Conservation (phyloP, 1,139 yeast species). For the Arxiozyma bovina region DNA sequence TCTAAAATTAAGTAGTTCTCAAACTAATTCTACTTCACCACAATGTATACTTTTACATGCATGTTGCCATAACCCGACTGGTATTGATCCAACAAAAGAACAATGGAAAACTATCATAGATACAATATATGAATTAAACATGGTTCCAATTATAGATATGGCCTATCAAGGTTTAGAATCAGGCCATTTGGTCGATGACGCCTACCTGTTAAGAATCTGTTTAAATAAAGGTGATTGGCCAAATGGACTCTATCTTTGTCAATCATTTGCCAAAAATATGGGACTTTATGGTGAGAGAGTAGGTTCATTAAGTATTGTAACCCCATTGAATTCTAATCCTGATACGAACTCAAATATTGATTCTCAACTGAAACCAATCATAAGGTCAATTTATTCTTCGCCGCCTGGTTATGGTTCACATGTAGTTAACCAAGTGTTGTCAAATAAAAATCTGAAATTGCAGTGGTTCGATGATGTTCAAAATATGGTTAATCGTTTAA, state of each 20-base stretch:
- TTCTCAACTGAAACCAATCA: conserved; percentile 64
- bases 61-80: conserved; percentile 96
- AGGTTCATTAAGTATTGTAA: conserved; percentile 57
- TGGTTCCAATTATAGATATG: conserved; percentile 76
- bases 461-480: conserved; percentile 77
- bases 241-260: conserved; percentile 60
- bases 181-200: conserved; percentile 50
- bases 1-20: conserved; percentile 32
- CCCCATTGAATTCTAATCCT: conserved; percentile 33
- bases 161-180: conserved; percentile 94
- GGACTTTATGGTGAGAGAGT: conserved; percentile 95
- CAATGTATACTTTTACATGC: conserved; percentile 72
- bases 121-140: conserved; percentile 44
- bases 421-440: conserved; percentile 69
- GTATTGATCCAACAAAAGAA: conserved; percentile 72
- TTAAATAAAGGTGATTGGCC: conserved; percentile 26
- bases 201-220: conserved; percentile 38
- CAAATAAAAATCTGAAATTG: conserved; percentile 48
- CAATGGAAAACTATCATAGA: conserved; percentile 72
- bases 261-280: conserved; percentile 94
- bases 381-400: conserved; percentile 82
- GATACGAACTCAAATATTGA: conserved; percentile 39
- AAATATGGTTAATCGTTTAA: conserved; percentile 69
- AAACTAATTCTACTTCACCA: conserved; percentile 44
- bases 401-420: conserved; percentile 94